Evolutionary conservation across 257 asterid species (phyloP), one percentile per base, ranked within the genome.

Genomic region (Apocynum venetum): DNA sequence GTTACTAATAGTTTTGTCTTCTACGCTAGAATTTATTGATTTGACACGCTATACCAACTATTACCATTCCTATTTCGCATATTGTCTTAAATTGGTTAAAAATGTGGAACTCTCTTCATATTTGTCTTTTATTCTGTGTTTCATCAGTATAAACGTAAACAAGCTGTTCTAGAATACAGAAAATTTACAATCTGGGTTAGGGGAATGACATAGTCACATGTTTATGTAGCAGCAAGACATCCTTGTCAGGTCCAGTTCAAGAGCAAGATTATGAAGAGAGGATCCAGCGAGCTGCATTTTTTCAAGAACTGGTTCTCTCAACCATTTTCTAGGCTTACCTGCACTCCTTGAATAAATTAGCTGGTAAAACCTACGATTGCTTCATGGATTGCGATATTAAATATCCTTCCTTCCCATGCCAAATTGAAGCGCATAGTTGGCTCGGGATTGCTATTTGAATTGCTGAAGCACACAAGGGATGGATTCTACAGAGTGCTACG

Each of bases 271-370:
- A 76, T 7, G 83, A 76, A 80, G 94, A 91, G 77, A 84, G 76
- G 61, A 87, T 57, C 80, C 82, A 82, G 36, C 84, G 79, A 19
- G 89, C 89, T 65, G 85, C 82, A 9, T 89, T 89, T 46, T 46
- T 85, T 46, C 89, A 89, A 74, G 92, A 88, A 77, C 85, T 91
- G 66, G 67, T 88, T 64, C 31, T 83, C 48, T 88, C 92, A 20
- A 89, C 90, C 65, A 74, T 80, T 56, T 41, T 80, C 74, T 80
- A 73, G 66, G 68, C 69, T 49, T 19, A 8, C 48, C 36, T 55
- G 79, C 59, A 64, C 48, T 40, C 11, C 1, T 10, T 65, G 47
- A n/a, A 65, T 10, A 15, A 35, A 14, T 38, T 38, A 6, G 4
- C 51, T 41, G 72, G 72, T 67, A 76, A 48, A 7, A n/a, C 40